These are phyloP conservation scores for Catenaria anguillulae DNA, from an alignment of 371 early-diverging fungal species.

Conservation along the genomic window DNA sequence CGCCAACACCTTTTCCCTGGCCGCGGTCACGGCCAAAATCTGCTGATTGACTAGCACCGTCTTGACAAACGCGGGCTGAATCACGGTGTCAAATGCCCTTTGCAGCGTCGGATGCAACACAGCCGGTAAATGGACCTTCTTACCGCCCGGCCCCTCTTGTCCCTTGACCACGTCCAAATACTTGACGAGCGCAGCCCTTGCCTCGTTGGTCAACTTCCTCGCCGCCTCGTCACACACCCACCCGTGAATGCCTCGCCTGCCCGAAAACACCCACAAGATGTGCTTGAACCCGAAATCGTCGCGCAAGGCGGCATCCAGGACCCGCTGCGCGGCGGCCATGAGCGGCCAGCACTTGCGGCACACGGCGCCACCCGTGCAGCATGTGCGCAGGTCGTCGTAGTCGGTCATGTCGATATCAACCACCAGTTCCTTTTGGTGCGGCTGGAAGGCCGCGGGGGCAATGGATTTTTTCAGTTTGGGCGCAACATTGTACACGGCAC, in stretches of 20 bases:
- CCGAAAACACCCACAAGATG: conserved; percentile 92
- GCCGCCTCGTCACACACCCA: conserved; percentile 95
- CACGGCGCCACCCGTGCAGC: conserved; percentile 80
- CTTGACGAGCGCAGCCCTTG: conserved; percentile 64
- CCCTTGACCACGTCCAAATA: conserved; percentile 72
- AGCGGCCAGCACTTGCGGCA: conserved; percentile 89
- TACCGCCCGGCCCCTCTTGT: neutral
- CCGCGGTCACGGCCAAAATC: neutral
- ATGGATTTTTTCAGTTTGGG: conserved; percentile 68
- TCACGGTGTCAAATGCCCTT: neutral
- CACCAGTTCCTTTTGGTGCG: conserved; percentile 86
- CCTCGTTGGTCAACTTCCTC: conserved; percentile 52
- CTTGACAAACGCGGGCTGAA: neutral
- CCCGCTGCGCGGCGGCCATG: conserved; percentile 81
- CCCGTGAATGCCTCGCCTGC: conserved; percentile 98
- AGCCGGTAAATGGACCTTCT: neutral
- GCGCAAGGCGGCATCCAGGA: conserved; percentile 52
- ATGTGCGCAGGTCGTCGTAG: conserved; percentile 91
- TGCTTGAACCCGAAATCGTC: conserved; percentile 95
- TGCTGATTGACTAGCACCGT: neutral
- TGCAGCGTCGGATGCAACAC: neutral
- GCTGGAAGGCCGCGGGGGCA: conserved; percentile 50
- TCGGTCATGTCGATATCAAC: conserved; percentile 99
- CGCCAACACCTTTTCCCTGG: neutral
- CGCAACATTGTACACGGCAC: conserved; percentile 80